These are phyloP conservation scores for Torulaspora globosa DNA, from an alignment of 1,139 yeast species.

Conservation along the genomic window DNA sequence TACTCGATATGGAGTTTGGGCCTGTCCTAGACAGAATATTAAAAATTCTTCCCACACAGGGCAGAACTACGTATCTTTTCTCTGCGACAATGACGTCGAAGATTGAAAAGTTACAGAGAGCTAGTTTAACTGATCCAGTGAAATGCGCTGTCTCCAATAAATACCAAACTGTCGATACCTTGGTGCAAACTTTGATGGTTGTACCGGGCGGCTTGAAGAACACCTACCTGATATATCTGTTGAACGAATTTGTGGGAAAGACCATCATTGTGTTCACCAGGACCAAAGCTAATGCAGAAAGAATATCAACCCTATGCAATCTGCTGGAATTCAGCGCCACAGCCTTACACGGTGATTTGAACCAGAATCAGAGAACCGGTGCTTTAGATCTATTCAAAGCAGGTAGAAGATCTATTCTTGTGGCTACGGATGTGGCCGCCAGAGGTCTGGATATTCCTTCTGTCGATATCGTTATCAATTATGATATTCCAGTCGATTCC, in stretches of 20 bases:
- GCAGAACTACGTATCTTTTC: slow-evolving; percentile 81
- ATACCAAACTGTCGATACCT: slow-evolving; percentile 89
- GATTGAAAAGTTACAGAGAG: slow-evolving; percentile 90
- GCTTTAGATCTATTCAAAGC: slow-evolving; percentile 89
- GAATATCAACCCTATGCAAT: slow-evolving; percentile 78
- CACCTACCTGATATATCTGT: slow-evolving; percentile 73
- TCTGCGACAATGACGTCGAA: slow-evolving; percentile 97
- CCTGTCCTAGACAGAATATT: slow-evolving; percentile 87
- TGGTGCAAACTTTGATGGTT: slow-evolving; percentile 84
- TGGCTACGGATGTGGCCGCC: slow-evolving; percentile 98
- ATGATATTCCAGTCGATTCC: slow-evolving; percentile 96
- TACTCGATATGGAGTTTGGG: slow-evolving; percentile 94
- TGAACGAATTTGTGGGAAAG: slow-evolving; percentile 83
- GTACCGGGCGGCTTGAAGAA: slow-evolving; percentile 91
- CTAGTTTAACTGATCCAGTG: slow-evolving; percentile 84
- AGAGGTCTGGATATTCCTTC: slow-evolving; percentile 95
- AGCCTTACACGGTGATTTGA: slow-evolving; percentile 90
- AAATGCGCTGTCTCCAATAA: slow-evolving; percentile 84
- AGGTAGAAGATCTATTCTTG: slow-evolving; percentile 74
- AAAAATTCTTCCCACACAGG: slow-evolving; percentile 66
- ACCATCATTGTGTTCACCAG: slow-evolving; percentile 86
- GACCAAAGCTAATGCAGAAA: slow-evolving; percentile 92
- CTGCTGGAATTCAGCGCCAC: slow-evolving; percentile 83
- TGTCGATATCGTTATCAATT: slow-evolving; percentile 88
- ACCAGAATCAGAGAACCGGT: slow-evolving; percentile 89